A percentile compares a stretch with the other conserved stretches of the same genome.
phyloP scores from a whole-genome alignment of 176 grass and related monocot genomes.

The Puya raimondii region DNA sequence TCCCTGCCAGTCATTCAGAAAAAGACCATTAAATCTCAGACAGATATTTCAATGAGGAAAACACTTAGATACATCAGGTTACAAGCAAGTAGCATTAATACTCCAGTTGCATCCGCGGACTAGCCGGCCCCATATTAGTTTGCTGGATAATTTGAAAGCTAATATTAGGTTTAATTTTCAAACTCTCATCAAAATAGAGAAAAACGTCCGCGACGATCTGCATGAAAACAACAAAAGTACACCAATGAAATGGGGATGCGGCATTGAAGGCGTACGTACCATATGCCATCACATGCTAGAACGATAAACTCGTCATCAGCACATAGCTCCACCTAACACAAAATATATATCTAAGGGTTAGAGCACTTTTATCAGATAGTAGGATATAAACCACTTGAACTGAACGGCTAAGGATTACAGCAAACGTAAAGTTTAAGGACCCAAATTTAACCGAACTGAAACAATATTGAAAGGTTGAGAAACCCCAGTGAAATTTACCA shows the following conservation, averaged over 20 bases:
- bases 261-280: constrained; percentile 32
- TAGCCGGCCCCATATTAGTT: no score
- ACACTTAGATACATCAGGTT: not conserved
- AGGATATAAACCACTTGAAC: not conserved
- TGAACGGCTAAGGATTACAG: not conserved
- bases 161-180: not conserved
- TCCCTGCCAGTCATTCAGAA: constrained; percentile 53
- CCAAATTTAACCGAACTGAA: constrained; percentile 7
- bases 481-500: no score
- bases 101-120: no score
- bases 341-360: constrained; percentile 10
- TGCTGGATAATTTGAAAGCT: no score
- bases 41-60: not conserved
- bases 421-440: not conserved
- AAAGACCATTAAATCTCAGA: constrained; percentile 4
- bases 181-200: not conserved
- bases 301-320: constrained; percentile 79
- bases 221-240: not conserved
- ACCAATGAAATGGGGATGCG: not conserved
- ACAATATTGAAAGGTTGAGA: not conserved
- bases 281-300: constrained; percentile 87
- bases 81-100: no score
- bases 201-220: not conserved
- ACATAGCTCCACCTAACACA: constrained; percentile 63
- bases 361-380: constrained; percentile 2